Conservation (phyloP, 116 monocot species). For the Phalaenopsis hybrid region DNA sequence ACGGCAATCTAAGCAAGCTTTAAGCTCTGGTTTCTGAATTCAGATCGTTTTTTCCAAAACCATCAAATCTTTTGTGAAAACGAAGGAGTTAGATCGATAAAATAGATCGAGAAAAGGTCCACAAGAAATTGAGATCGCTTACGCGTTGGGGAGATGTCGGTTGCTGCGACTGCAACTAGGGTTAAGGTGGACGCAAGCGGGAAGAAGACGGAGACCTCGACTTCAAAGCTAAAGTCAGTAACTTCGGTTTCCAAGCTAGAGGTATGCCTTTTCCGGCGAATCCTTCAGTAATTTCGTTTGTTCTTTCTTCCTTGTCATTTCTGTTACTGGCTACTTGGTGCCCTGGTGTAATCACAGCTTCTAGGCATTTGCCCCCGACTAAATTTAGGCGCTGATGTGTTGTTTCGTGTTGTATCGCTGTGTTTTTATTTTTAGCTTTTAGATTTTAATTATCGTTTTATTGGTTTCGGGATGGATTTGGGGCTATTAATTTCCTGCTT, state of each 20-base stretch:
- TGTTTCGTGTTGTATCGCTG: too few relatives aligned
- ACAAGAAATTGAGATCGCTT: conserved; percentile 6
- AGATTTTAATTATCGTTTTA: not conserved
- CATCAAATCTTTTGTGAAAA: not conserved
- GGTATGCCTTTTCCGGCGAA: conserved; percentile 7
- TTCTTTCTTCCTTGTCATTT: not conserved
- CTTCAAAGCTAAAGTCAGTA: conserved; percentile 14
- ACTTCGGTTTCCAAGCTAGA: conserved; percentile 16
- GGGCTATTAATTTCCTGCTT: not conserved
- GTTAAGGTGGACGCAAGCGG: conserved; percentile 3
- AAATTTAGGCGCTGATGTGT: not conserved
- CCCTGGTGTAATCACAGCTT: not conserved
- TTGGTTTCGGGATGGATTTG: not conserved
- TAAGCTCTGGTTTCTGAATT: not conserved
- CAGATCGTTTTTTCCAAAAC: not conserved
- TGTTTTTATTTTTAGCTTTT: not conserved
- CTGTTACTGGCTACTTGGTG: not conserved
- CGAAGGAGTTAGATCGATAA: too few relatives aligned
- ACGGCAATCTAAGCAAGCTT: not conserved
- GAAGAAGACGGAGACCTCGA: conserved; percentile 17
- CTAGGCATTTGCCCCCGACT: not conserved
- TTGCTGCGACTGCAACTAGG: conserved; percentile 17
- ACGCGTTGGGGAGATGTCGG: not conserved
- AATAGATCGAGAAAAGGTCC: not conserved
- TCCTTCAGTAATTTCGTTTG: not conserved